Base-by-base conservation (phyloP, 225 moss, liverwort and hornwort species). In the Sphagnum tenellum region DNA sequence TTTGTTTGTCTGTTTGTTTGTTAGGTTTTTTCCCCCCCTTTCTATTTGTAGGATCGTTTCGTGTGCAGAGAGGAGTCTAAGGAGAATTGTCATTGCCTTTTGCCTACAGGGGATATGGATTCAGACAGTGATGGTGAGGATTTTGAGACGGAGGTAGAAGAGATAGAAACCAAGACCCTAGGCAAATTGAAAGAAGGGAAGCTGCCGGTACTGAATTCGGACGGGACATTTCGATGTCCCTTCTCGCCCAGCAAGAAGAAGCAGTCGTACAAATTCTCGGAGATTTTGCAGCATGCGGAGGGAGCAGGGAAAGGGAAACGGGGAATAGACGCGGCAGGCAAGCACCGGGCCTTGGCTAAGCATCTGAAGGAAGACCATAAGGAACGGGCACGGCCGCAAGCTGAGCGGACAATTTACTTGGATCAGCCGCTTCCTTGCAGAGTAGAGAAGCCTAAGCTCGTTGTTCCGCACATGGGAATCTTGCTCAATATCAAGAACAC, bases 401-500 rank as follows among this genome's bases (percentile, higher is more conserved):
- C 79, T 1, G 82, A 86, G 49, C 80, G 89, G 12, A 53, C 78
- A 5, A 60, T 88, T 9, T 77, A 78, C 54, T 64, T 84, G 62
- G 12, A 80, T 44, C 81, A 86, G 29, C 63, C 54, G 5, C 62
- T 80, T 10, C 82, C 86, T 4, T 12, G 45, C n/a, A 80, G 90
- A 69, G 47, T 70, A 44, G 80, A 84, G 5, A 78, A 52, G 8
- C 71, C 77, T 9, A 77, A 86, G 13, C 82, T 86, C 64, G 68
- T 77, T 1, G 90, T 93, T 3, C 93, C 93, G 14, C 90, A 86
- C 88, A 79, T 84, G 66, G 84, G 84, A 3, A 77, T 93, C 7
- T 46, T 93, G 55, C 81, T 83, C 46, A 93, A 93, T 46, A 84
- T 93, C 9, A 77, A 87, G 56, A 89, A 85, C 58, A 55, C 4